These are phyloP conservation scores for Colletotrichum sp. DNA, from an alignment of 2,329 filamentous ascomycete species.

Conservation along the genomic window DNA sequence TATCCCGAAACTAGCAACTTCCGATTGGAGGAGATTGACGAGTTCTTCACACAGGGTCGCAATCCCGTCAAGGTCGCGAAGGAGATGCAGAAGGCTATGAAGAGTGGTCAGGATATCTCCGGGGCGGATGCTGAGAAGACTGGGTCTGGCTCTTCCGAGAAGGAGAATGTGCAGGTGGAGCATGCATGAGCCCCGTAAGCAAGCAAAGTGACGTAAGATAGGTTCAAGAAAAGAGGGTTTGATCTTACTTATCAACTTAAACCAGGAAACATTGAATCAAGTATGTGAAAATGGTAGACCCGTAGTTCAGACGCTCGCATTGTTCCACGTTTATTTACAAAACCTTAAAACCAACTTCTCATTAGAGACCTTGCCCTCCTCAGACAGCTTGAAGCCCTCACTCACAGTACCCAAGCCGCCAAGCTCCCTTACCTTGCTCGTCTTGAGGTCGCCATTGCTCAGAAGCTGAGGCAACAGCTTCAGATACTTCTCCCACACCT, in stretches of 20 bases:
- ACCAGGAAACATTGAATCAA: too few relatives aligned
- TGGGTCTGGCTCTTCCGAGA: neutral
- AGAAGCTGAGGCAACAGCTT: neutral
- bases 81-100: conserved; percentile 12
- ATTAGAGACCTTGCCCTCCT: neutral
- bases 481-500: neutral
- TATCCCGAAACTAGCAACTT: conserved; percentile 58
- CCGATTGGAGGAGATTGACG: conserved; percentile 55
- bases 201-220: neutral
- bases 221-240: too few relatives aligned
- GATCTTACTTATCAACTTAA: too few relatives aligned
- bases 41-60: conserved; percentile 39
- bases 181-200: neutral
- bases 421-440: neutral
- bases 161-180: neutral
- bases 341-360: neutral
- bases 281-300: too few relatives aligned
- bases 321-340: neutral
- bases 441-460: neutral
- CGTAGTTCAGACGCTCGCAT: too few relatives aligned
- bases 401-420: neutral
- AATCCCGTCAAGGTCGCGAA: conserved; percentile 19
- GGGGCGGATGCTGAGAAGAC: neutral
- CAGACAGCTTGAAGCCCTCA: neutral
- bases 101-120: neutral